Conservation (phyloP, 768 basidiomycete genomes). For the Lactarius indigo region DNA sequence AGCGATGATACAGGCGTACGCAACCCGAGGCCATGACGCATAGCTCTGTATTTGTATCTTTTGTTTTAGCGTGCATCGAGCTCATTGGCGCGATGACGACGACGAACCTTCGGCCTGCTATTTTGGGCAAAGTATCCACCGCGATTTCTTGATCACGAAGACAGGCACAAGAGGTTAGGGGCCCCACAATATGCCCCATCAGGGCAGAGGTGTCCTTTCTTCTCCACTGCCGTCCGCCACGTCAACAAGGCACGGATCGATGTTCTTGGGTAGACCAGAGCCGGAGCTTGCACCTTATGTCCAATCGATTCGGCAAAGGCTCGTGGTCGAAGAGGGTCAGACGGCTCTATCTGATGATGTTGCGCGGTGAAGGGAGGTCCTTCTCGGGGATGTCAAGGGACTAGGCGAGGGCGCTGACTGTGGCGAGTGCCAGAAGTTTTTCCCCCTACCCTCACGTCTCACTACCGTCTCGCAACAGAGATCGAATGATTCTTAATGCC, state of each 20-base stretch:
- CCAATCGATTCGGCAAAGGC: constrained; percentile 60
- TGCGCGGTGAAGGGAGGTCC: constrained; percentile 49
- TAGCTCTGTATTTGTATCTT: not conserved
- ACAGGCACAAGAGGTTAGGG: not conserved
- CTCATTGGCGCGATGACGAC: not conserved
- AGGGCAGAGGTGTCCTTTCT: not conserved
- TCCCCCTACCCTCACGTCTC: not conserved
- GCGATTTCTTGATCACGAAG: not conserved
- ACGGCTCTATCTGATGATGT: constrained; percentile 54
- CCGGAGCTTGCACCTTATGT: constrained; percentile 61
- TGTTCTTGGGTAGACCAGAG: constrained; percentile 52
- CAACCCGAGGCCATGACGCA: not conserved
- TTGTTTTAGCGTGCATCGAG: not conserved
- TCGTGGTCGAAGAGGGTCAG: constrained; percentile 49
- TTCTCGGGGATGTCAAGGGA: constrained; percentile 57
- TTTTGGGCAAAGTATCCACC: not conserved
- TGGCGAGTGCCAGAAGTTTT: constrained; percentile 44
- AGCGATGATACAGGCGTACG: not conserved
- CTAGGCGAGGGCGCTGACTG: constrained; percentile 76
- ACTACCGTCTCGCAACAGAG: not conserved
- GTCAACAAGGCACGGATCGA: constrained; percentile 3
- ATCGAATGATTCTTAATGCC: not conserved
- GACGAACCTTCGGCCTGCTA: not conserved
- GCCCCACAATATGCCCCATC: constrained; percentile 7
- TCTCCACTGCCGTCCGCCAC: constrained; percentile 15